These are phyloP conservation scores for Ustilago bromivora DNA, from an alignment of 1,284 basidiomycete genomes.

Conservation along the genomic window DNA sequence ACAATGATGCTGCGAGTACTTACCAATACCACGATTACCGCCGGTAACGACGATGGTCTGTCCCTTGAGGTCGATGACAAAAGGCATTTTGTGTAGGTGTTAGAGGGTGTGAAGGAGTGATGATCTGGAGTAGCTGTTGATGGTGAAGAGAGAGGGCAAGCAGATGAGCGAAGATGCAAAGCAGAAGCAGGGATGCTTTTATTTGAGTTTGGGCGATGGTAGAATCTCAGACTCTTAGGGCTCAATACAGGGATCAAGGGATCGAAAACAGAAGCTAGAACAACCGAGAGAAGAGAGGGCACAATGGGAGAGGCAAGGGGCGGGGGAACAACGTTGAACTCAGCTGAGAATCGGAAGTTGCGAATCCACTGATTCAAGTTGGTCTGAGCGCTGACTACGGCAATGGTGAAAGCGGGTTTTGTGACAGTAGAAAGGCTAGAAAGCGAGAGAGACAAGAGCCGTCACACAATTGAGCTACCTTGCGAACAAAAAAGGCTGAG, in stretches of 20 bases:
- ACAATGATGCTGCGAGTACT: constrained; percentile 18
- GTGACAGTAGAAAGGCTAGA: not conserved
- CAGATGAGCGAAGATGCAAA: not conserved
- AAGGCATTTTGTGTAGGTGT: constrained; percentile 40
- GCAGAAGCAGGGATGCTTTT: constrained; percentile 1
- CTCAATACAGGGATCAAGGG: not conserved
- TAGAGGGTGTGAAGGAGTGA: not conserved
- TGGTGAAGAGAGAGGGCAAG: not conserved
- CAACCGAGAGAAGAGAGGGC: constrained; percentile 1
- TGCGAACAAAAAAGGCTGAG: not conserved
- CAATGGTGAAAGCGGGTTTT: not conserved
- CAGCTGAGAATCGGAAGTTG: constrained; percentile 14
- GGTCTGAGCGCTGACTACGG: constrained; percentile 6
- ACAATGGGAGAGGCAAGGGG: not conserved
- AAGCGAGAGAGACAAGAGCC: not conserved
- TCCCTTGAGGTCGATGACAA: constrained; percentile 54
- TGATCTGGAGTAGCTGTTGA: not conserved
- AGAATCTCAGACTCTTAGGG: not conserved
- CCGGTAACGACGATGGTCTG: constrained; percentile 73
- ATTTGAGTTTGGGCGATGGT: not conserved
- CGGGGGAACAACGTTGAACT: constrained; percentile 8
- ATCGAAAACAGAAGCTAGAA: not conserved
- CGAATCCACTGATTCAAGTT: not conserved
- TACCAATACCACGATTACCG: constrained; percentile 68
- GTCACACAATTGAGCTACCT: no score